Evolutionary conservation across 208 protist species (phyloP).

Genomic region (Trypanosoma conorhini): DNA sequence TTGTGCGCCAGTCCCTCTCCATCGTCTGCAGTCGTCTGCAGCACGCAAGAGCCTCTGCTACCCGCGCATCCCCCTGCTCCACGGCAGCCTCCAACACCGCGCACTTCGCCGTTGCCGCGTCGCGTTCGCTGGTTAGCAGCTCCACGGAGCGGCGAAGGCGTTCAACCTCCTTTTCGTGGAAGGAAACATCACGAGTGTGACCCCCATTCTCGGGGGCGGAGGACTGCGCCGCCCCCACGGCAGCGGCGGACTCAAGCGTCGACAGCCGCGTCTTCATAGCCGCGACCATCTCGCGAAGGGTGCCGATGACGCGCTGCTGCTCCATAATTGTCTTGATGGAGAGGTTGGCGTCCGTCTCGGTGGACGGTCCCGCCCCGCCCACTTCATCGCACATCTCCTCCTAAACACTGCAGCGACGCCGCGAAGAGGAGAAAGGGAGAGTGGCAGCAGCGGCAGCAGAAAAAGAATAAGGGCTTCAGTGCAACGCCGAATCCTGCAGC

Average conservation of each 20-base stretch:
- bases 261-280: conserved; percentile 44
- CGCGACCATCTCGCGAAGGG: conserved; percentile 55
- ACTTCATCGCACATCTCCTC: neutral
- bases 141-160: conserved; percentile 8
- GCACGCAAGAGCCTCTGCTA: conserved; percentile 15
- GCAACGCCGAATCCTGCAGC: neutral
- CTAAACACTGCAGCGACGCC: neutral
- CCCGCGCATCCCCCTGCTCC: neutral
- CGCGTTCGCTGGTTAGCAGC: conserved; percentile 25
- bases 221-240: neutral
- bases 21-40: conserved; percentile 12
- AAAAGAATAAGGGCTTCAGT: neutral
- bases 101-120: conserved; percentile 25
- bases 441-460: neutral
- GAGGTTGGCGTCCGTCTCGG: conserved; percentile 29
- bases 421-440: conserved; percentile 15
- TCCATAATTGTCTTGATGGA: conserved; percentile 65
- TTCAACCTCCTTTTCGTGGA: neutral
- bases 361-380: conserved; percentile 10
- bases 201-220: neutral
- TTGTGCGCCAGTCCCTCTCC: conserved; percentile 26
- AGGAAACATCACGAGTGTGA: neutral
- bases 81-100: conserved; percentile 22
- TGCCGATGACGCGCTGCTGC: conserved; percentile 69
- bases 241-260: conserved; percentile 9